Evolutionary conservation across 2,329 filamentous ascomycete species (phyloP).

Genomic region (Lecanicillium sp.): DNA sequence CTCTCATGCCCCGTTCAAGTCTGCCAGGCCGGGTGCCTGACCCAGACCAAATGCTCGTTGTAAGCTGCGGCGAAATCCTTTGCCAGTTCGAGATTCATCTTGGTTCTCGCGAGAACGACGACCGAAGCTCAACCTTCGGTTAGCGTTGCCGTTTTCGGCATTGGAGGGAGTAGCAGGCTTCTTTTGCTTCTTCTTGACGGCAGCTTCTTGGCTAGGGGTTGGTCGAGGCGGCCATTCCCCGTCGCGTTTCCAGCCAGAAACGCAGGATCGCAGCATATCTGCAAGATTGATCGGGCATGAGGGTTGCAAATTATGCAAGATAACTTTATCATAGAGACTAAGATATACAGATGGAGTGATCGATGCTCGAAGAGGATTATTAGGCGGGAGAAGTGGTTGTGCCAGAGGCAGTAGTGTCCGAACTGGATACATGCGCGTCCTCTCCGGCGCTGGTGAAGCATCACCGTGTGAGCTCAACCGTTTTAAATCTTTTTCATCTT

Average conservation of each 20-base stretch:
- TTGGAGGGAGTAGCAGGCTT: conserved; percentile 15
- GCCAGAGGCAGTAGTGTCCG: conserved; percentile 63
- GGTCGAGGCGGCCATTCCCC: conserved; percentile 75
- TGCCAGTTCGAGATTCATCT: conserved; percentile 23
- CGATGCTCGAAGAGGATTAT: conserved; percentile 67
- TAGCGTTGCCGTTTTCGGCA: conserved; percentile 19
- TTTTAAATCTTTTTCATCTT: conserved; percentile 21
- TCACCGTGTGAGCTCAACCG: conserved; percentile 20
- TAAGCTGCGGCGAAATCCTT: conserved; percentile 36
- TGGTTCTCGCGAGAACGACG: conserved; percentile 32
- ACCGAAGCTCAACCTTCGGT: conserved; percentile 39
- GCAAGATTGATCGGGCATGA: conserved; percentile 80
- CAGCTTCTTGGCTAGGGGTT: conserved; percentile 31
- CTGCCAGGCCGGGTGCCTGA: conserved; percentile 7
- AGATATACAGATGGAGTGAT: conserved; percentile 68
- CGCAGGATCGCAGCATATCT: conserved; percentile 72
- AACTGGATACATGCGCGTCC: conserved; percentile 36
- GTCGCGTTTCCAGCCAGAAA: conserved; percentile 85
- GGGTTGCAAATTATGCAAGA: conserved; percentile 70
- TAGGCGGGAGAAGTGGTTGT: conserved; percentile 61
- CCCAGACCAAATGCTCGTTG: conserved; percentile 37
- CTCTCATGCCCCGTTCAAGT: not conserved
- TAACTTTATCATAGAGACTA: conserved; percentile 83
- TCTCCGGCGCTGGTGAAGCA: conserved; percentile 11
- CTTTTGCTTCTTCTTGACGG: conserved; percentile 30